A percentile compares a stretch with the other conserved stretches of the same genome.
phyloP scores from a whole-genome alignment of 805 yeast species.

The Teunomyces pallodes region DNA sequence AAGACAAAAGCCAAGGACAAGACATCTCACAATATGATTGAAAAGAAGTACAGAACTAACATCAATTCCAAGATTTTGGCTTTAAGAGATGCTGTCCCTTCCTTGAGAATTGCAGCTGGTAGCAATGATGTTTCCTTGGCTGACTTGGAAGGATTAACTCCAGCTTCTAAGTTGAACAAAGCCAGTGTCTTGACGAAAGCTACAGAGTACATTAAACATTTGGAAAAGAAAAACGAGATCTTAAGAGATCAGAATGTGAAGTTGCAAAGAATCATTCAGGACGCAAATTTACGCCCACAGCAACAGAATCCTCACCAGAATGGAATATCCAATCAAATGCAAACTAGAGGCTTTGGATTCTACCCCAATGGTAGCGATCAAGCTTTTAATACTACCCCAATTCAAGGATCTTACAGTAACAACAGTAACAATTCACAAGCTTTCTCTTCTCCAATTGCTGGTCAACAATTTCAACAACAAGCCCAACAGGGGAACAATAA shows the following conservation, averaged over 20 bases:
- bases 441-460: background rate
- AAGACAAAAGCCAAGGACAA: constrained; percentile 56
- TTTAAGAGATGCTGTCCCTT: constrained; percentile 74
- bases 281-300: constrained; percentile 23
- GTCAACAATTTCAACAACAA: constrained; percentile 12
- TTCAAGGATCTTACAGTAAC: constrained; percentile 13
- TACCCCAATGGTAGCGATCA: constrained; percentile 18
- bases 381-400: constrained; percentile 18
- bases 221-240: constrained; percentile 58
- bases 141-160: constrained; percentile 69
- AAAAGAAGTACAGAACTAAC: constrained; percentile 76
- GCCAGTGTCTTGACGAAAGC: constrained; percentile 76
- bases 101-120: constrained; percentile 62
- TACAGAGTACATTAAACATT: constrained; percentile 72
- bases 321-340: background rate
- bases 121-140: constrained; percentile 34
- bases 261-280: constrained; percentile 36
- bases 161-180: constrained; percentile 74
- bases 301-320: constrained; percentile 8
- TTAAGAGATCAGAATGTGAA: constrained; percentile 47
- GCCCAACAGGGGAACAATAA: constrained; percentile 34
- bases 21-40: constrained; percentile 75
- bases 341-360: constrained; percentile 14
- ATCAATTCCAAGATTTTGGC: constrained; percentile 69
- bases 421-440: constrained; percentile 9